These are phyloP conservation scores for Xylaria venustula DNA, from an alignment of 495 filamentous ascomycete genomes.

Conservation along the genomic window DNA sequence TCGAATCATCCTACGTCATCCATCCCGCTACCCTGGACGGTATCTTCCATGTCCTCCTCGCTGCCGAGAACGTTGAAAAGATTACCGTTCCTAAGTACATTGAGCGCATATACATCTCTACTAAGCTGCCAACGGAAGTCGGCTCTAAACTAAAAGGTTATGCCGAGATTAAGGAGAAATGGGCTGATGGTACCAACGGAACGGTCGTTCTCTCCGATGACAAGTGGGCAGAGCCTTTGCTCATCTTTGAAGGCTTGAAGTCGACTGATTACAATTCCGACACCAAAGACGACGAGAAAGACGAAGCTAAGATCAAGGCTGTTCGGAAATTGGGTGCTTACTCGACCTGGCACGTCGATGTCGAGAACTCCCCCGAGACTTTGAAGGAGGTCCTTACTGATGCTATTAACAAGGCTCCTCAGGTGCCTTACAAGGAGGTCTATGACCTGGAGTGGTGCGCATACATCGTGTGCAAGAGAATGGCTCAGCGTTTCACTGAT, in stretches of 20 bases:
- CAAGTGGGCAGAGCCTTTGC: constrained; percentile 26
- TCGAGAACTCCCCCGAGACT: constrained; percentile 24
- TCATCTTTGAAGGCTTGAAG: constrained; percentile 28
- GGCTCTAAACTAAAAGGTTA: constrained; percentile 22
- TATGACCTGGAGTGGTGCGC: constrained; percentile 26
- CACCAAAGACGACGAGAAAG: constrained; percentile 14
- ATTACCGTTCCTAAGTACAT: constrained; percentile 33
- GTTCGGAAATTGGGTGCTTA: constrained; percentile 22
- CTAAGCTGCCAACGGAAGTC: constrained; percentile 18
- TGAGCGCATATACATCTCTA: constrained; percentile 24
- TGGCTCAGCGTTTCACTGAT: constrained; percentile 16
- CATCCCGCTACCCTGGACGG: constrained; percentile 42
- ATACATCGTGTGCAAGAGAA: constrained; percentile 26
- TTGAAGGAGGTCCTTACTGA: constrained; percentile 15
- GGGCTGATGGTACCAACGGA: constrained; percentile 25
- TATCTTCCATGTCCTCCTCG: constrained; percentile 31
- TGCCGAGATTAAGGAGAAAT: constrained; percentile 25
- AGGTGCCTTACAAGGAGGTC: constrained; percentile 22
- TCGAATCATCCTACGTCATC: constrained; percentile 37
- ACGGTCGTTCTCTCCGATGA: constrained; percentile 25
- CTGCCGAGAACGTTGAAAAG: constrained; percentile 21
- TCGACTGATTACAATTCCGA: constrained; percentile 22
- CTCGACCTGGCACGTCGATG: constrained; percentile 24
- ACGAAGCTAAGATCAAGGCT: constrained; percentile 17
- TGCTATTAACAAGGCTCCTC: constrained; percentile 13